Conservation (phyloP, 805 yeast genomes). For the Teunomyces cretensis region DNA sequence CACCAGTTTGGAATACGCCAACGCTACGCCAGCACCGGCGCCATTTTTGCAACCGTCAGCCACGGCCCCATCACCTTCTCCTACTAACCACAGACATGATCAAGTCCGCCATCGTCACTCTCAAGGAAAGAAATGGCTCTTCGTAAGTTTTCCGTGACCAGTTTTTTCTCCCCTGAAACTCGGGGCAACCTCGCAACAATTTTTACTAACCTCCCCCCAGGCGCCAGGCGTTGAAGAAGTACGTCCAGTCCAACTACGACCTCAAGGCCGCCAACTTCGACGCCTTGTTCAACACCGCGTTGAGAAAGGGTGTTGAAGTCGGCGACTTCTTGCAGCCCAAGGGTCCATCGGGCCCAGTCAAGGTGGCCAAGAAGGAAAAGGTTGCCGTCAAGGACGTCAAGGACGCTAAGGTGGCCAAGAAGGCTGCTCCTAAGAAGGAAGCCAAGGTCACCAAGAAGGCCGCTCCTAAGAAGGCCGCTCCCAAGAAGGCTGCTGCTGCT, state of each 20-base stretch:
- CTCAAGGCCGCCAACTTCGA: slow-evolving; percentile 67
- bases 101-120: slow-evolving; percentile 63
- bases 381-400: slow-evolving; percentile 17
- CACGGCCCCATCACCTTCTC: not conserved
- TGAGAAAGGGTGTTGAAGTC: slow-evolving; percentile 76
- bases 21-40: too few species aligned
- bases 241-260: slow-evolving; percentile 62
- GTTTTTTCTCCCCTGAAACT: slow-evolving; percentile 3
- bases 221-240: slow-evolving; percentile 87
- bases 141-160: slow-evolving; percentile 42
- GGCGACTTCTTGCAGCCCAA: slow-evolving; percentile 82
- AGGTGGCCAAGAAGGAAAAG: slow-evolving; percentile 50
- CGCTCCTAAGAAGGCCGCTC: slow-evolving; percentile 11
- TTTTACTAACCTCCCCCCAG: slow-evolving; percentile 34
- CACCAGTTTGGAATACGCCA: not conserved
- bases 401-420: slow-evolving; percentile 25
- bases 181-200: not conserved
- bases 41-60: not conserved
- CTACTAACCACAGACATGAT: slow-evolving; percentile 51
- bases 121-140: slow-evolving; percentile 81
- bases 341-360: slow-evolving; percentile 87
- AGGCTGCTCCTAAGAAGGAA: slow-evolving; percentile 20
- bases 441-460: slow-evolving; percentile 9
- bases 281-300: slow-evolving; percentile 70
- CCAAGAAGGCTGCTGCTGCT: slow-evolving; percentile 11